Conservation (phyloP, 1,139 yeast species). For the Yamadazyma sp. region DNA sequence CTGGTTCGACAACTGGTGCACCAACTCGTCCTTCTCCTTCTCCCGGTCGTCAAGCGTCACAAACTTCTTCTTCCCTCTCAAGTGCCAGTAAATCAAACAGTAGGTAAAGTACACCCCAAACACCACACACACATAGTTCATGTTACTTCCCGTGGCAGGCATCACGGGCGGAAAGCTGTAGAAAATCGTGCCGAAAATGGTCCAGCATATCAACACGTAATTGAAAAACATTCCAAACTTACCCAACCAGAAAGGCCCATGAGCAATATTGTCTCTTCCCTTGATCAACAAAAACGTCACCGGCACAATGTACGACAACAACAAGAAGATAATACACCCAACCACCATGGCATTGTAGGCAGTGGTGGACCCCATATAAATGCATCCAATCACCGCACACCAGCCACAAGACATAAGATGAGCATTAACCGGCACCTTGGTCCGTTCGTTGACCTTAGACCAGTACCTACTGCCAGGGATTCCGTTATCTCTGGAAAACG, state of each 20-base stretch:
- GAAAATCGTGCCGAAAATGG: slow-evolving; percentile 40
- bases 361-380: slow-evolving; percentile 43
- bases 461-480: slow-evolving; percentile 38
- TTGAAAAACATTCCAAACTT: slow-evolving; percentile 22
- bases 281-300: slow-evolving; percentile 28
- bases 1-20: slow-evolving; percentile 28
- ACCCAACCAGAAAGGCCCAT: slow-evolving; percentile 53
- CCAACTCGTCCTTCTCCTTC: slow-evolving; percentile 23
- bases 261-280: slow-evolving; percentile 37
- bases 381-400: slow-evolving; percentile 39
- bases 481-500: slow-evolving; percentile 67
- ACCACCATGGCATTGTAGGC: slow-evolving; percentile 43
- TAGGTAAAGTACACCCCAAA: slow-evolving; percentile 33
- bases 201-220: slow-evolving; percentile 27
- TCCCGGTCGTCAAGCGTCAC: slow-evolving; percentile 26
- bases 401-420: slow-evolving; percentile 36
- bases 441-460: slow-evolving; percentile 28
- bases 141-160: slow-evolving; percentile 44
- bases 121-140: slow-evolving; percentile 48
- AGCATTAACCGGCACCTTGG: slow-evolving; percentile 37
- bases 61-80: slow-evolving; percentile 37
- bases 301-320: slow-evolving; percentile 37
- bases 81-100: slow-evolving; percentile 37
- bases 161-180: slow-evolving; percentile 45
- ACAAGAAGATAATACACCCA: slow-evolving; percentile 37